These are phyloP conservation scores for Russula compacta DNA, from an alignment of 768 basidiomycete species.

Conservation along the genomic window DNA sequence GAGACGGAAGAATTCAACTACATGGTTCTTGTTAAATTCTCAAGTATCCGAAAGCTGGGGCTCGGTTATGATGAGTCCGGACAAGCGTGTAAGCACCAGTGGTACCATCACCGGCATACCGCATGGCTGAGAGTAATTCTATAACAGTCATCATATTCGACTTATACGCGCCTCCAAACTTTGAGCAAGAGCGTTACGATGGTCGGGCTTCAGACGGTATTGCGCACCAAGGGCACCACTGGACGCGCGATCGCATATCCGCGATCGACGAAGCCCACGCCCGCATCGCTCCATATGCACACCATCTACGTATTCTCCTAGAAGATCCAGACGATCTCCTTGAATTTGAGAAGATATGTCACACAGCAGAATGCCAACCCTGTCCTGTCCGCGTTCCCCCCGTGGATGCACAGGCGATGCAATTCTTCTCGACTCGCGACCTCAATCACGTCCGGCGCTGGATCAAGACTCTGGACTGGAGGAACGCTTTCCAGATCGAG, in stretches of 20 bases:
- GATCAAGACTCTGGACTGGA: conserved; percentile 46
- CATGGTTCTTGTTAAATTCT: not conserved
- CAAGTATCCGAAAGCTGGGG: not conserved
- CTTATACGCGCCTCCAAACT: not conserved
- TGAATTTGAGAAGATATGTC: not conserved
- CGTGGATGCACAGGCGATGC: not conserved
- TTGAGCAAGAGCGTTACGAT: not conserved
- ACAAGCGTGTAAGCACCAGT: not conserved
- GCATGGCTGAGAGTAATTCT: not conserved
- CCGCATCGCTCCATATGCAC: not conserved
- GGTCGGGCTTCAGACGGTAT: not conserved
- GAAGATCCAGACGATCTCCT: not conserved
- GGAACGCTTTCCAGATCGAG: conserved; percentile 69
- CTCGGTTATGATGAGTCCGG: not conserved
- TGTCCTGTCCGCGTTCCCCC: not conserved
- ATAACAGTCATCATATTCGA: not conserved
- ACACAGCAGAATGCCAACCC: not conserved
- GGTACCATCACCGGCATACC: not conserved
- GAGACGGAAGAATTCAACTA: not conserved
- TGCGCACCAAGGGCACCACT: not conserved
- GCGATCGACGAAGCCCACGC: not conserved
- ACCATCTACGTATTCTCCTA: not conserved
- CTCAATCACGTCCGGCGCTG: conserved; percentile 28
- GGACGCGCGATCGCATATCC: not conserved
- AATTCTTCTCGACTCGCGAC: not conserved